A percentile compares a stretch with the other conserved stretches of the same genome.
These are phyloP conservation scores for Urtica urens DNA, from an alignment of 306 rosid species.

Conservation along the genomic window DNA sequence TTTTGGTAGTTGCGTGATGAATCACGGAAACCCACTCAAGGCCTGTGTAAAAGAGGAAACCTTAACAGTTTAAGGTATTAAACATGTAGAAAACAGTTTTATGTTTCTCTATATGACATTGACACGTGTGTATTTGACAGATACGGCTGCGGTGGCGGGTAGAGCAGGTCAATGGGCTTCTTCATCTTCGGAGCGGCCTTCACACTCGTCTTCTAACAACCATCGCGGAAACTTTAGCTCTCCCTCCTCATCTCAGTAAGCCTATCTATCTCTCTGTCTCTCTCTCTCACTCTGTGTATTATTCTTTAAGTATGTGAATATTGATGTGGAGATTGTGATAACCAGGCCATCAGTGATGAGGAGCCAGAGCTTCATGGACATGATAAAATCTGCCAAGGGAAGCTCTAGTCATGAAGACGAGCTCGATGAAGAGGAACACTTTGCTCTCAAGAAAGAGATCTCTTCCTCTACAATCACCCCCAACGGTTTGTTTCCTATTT, in stretches of 20 bases:
- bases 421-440: constrained; percentile 52
- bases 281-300: background rate
- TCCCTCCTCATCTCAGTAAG: constrained; percentile 71
- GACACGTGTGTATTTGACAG: background rate
- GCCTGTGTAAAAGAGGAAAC: no score
- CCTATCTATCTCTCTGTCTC: constrained; percentile 7
- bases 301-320: background rate
- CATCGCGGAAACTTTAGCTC: constrained; percentile 54
- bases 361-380: constrained; percentile 74
- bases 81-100: no score
- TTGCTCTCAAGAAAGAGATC: constrained; percentile 56
- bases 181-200: constrained; percentile 42
- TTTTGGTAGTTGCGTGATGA: no score
- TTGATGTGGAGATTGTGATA: background rate
- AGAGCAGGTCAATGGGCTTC: constrained; percentile 51
- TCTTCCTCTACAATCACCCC: constrained; percentile 24
- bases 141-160: constrained; percentile 36
- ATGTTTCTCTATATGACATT: no score
- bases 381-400: constrained; percentile 67
- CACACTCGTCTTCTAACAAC: constrained; percentile 68
- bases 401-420: constrained; percentile 44
- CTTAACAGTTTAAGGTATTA: no score
- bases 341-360: constrained; percentile 64
- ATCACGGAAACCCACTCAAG: no score
- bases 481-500: constrained; percentile 27